Evolutionary conservation across 2,329 filamentous ascomycete genomes (phyloP).

Genomic region (Cladosporium phlei): DNA sequence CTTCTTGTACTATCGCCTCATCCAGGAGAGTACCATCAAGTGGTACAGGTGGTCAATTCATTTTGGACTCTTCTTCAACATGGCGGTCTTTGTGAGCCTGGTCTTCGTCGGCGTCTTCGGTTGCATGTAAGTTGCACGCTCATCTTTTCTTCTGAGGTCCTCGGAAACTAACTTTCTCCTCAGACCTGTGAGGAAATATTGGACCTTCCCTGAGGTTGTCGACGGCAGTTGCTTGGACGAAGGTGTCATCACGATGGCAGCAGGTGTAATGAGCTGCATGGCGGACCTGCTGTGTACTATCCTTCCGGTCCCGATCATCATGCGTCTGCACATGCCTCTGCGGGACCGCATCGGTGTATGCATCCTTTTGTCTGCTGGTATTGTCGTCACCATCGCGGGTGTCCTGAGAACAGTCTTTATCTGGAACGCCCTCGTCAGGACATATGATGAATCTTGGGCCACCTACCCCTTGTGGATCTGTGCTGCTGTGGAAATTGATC

Average conservation of each 20-base stretch:
- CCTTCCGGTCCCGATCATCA: slow-evolving; percentile 41
- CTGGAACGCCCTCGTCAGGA: slow-evolving; percentile 37
- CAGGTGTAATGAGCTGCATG: slow-evolving; percentile 41
- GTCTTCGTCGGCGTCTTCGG: slow-evolving; percentile 36
- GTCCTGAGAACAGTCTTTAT: slow-evolving; percentile 42
- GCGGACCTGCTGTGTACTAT: slow-evolving; percentile 40
- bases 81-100: slow-evolving; percentile 37
- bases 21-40: slow-evolving; percentile 36
- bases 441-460: slow-evolving; percentile 44
- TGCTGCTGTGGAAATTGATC: slow-evolving; percentile 43
- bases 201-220: slow-evolving; percentile 33
- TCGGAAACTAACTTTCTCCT: not conserved
- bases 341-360: slow-evolving; percentile 37
- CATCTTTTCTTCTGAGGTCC: not conserved
- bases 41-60: slow-evolving; percentile 40
- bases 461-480: slow-evolving; percentile 45
- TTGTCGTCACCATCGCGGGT: slow-evolving; percentile 41
- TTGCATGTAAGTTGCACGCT: slow-evolving; percentile 31
- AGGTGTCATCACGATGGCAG: slow-evolving; percentile 35
- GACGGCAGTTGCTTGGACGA: slow-evolving; percentile 39
- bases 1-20: slow-evolving; percentile 44
- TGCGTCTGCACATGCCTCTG: slow-evolving; percentile 40
- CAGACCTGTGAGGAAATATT: slow-evolving; percentile 40
- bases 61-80: slow-evolving; percentile 33
- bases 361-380: slow-evolving; percentile 38